Base-by-base conservation (phyloP, 2,329 filamentous ascomycete species). In the Sporothrix sp. region DNA sequence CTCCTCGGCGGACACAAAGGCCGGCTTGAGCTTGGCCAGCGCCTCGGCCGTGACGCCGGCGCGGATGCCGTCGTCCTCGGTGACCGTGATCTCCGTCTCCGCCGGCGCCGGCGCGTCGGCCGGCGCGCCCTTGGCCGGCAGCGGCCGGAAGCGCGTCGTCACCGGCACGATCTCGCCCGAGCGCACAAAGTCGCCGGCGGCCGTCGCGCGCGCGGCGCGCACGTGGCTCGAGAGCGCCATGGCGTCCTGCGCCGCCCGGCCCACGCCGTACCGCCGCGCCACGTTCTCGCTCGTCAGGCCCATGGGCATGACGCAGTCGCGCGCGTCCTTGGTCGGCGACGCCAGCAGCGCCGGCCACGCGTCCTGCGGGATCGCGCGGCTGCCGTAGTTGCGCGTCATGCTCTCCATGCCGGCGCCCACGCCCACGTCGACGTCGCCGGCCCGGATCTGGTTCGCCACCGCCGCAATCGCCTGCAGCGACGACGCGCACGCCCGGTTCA, bases 241-340 rank as follows among this genome's bases (percentile, higher is more conserved):
- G 1, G 74, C 82, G 62, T 96, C 90, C 69, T 95, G 89, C 55
- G 94, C 88, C 2, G 71, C 74, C 21, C 90, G 71, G 4, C 69
- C 76, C 21, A 96, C 79, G 9, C 78, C 78, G 62, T 95, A 94
- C 42, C 89, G 71, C 59, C 73, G 69, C 0, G 90, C 87, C 0
- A 96, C 88, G 60, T 95, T 95, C 72, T 96, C 90, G 5, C 81
- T 83, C 11, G 90, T 96, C 52, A 91, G 68, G 0, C 90, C 90
- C 90, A 96, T 96, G 58, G 83, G 81, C 90, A 95, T 94, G 63
- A 96, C 80, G 65, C 90, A 95, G 64, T 95, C 90, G 37, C 77
- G 71, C 3, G 86, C 85, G 56, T 94, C 82, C 61, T 84, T 75
- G 9, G 77, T 75, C 1, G 69, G 67, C 3, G 76, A 81, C 1